These are phyloP conservation scores for Diutina sp. DNA, from an alignment of 1,139 yeast genomes.

Conservation along the genomic window DNA sequence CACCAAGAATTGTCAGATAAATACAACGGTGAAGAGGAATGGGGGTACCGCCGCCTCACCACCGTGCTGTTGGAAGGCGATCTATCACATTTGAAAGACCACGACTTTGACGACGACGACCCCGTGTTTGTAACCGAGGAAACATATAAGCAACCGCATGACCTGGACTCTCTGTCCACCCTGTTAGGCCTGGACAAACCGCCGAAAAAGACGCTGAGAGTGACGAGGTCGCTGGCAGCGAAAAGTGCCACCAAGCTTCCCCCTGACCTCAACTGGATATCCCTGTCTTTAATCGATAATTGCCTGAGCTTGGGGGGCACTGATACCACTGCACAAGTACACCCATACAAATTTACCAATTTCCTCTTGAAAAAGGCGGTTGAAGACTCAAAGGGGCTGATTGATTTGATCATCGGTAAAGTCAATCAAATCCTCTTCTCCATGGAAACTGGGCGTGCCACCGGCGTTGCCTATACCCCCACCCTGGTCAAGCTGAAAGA, in stretches of 20 bases:
- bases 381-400: slow-evolving; percentile 58
- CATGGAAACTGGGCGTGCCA: slow-evolving; percentile 50
- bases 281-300: slow-evolving; percentile 46
- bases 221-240: slow-evolving; percentile 12
- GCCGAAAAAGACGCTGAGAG: slow-evolving; percentile 18
- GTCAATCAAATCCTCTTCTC: slow-evolving; percentile 55
- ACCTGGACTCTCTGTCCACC: slow-evolving; percentile 3
- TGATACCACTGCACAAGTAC: slow-evolving; percentile 92
- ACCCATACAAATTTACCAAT: slow-evolving; percentile 86
- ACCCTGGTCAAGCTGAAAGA: slow-evolving; percentile 20
- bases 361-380: slow-evolving; percentile 69
- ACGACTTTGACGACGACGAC: slow-evolving; percentile 10
- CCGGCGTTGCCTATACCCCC: slow-evolving; percentile 55
- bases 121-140: slow-evolving; percentile 2
- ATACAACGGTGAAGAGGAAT: slow-evolving; percentile 68
- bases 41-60: slow-evolving; percentile 88
- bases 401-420: slow-evolving; percentile 74
- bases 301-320: slow-evolving; percentile 79
- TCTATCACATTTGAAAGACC: slow-evolving; percentile 19
- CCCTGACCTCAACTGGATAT: slow-evolving; percentile 70
- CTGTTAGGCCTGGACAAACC: slow-evolving; percentile 12
- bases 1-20: slow-evolving; percentile 75
- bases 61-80: slow-evolving; percentile 86
- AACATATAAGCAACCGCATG: not conserved
- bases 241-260: slow-evolving; percentile 35